Evolutionary conservation across 148 eudicot genomes (phyloP), one percentile per base, ranked within the genome.

Genomic region (Camellia japonica): DNA sequence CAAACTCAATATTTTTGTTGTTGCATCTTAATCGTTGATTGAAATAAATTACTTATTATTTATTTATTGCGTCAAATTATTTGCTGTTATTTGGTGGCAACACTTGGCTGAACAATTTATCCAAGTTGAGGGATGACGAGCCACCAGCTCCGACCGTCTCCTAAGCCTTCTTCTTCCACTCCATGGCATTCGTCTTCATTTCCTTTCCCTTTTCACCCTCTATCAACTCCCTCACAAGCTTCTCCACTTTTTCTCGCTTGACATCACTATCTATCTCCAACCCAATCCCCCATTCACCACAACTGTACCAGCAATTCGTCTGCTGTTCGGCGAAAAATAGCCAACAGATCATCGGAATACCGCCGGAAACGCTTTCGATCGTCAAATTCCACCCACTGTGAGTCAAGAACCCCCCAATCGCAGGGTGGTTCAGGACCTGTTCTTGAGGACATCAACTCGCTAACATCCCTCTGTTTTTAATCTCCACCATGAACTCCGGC

Each of bases 261-360:
- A 86, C 90, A 20, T 84, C 68, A 10, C 62, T 82, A n/a, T n/a
- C n/a, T n/a, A n/a, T n/a, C n/a, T n/a, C n/a, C n/a, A n/a, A n/a
- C n/a, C n/a, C n/a, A n/a, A n/a, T n/a, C n/a, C n/a, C n/a, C n/a
- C n/a, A n/a, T n/a, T n/a, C n/a, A n/a, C n/a, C n/a, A n/a, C n/a
- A 44, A 80, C 89, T 5, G 61, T 86, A 89, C 66, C 87, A 64
- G 79, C 90, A 87, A 67, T 91, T 91, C 3, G 84, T 87, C 20
- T 84, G 87, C 80, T 89, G 93, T 18, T 90, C 91, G 0, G 90
- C 90, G 42, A 87, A 90, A 30, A 87, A 91, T 2, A 90, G 92
- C 92, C 94, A 91, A 78, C 90, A 89, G 2, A 91, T 77, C 77
- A 89, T 13, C 3, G 94, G 89, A 77, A 89, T 89, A 9, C 91